These are phyloP conservation scores for Verticillium isaacii DNA, from an alignment of 2,329 filamentous ascomycete species.

Conservation along the genomic window DNA sequence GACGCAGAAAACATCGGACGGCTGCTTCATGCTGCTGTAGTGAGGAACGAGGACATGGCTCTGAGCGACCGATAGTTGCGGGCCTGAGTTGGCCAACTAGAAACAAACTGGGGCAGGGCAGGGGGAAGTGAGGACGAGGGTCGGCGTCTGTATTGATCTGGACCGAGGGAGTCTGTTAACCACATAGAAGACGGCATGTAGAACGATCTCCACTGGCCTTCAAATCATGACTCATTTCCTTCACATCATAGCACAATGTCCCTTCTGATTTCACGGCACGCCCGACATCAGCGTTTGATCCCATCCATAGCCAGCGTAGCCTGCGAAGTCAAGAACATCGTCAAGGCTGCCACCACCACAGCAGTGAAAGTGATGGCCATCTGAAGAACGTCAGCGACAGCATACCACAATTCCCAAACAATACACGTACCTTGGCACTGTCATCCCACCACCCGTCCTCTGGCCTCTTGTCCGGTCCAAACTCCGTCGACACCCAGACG, in stretches of 20 bases:
- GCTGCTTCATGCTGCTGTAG: not conserved
- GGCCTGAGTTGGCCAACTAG: too few relatives aligned
- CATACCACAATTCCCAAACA: not conserved
- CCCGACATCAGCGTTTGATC: not conserved
- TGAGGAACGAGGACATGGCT: not conserved
- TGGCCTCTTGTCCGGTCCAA: slow-evolving; percentile 10
- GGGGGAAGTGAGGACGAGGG: too few relatives aligned
- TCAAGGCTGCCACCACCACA: slow-evolving; percentile 3
- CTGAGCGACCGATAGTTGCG: too few relatives aligned
- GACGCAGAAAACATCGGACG: not conserved
- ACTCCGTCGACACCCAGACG: slow-evolving; percentile 15
- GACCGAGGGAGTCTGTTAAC: too few relatives aligned
- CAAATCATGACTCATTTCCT: too few relatives aligned
- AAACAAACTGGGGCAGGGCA: too few relatives aligned
- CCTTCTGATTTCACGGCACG: too few relatives aligned
- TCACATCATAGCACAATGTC: too few relatives aligned
- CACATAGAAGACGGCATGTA: too few relatives aligned
- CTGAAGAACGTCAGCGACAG: not conserved
- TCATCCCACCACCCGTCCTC: slow-evolving; percentile 14
- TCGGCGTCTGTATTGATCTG: too few relatives aligned
- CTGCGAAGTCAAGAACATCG: slow-evolving; percentile 2
- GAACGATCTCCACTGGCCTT: too few relatives aligned
- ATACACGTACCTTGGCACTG: slow-evolving; percentile 4
- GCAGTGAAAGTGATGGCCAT: slow-evolving; percentile 9
- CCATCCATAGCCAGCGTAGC: not conserved